Evolutionary conservation across 441 rosid species (phyloP).

Genomic region (Populus tomentosa): DNA sequence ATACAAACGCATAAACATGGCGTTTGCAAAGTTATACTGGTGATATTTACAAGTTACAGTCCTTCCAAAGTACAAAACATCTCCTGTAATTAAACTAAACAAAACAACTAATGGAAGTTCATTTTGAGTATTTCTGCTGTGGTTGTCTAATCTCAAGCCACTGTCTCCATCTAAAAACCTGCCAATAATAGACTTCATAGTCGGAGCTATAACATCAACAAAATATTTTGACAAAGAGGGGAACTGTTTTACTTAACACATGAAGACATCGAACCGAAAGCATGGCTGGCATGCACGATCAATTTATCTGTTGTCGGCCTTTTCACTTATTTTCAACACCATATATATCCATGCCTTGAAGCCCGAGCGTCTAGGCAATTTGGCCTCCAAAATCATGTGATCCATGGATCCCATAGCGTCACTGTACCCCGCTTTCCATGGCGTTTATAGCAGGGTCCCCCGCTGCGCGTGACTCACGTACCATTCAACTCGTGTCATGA

Average conservation of each 20-base stretch:
- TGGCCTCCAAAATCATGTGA: not conserved
- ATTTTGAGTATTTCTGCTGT: not conserved
- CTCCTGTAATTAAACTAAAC: not conserved
- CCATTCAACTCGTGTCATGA: conserved; percentile 1
- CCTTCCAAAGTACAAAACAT: not conserved
- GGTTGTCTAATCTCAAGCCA: not conserved
- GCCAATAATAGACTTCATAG: not conserved
- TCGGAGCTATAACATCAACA: not conserved
- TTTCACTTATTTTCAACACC: not conserved
- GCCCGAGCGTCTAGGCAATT: not conserved
- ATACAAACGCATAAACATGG: not conserved
- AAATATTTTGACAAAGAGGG: too few species aligned
- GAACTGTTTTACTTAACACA: not conserved
- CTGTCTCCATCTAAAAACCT: not conserved
- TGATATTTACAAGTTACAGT: not conserved
- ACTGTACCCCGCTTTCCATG: not conserved
- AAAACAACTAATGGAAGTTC: not conserved
- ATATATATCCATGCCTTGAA: not conserved
- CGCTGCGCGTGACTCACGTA: not conserved
- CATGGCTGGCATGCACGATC: not conserved
- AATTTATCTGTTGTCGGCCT: too few species aligned
- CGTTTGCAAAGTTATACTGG: not conserved
- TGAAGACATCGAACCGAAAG: not conserved
- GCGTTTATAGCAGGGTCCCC: not conserved
- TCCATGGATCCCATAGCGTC: not conserved